Evolutionary conservation across 768 basidiomycete genomes (phyloP).

Genomic region (Mycena sanguinolenta): DNA sequence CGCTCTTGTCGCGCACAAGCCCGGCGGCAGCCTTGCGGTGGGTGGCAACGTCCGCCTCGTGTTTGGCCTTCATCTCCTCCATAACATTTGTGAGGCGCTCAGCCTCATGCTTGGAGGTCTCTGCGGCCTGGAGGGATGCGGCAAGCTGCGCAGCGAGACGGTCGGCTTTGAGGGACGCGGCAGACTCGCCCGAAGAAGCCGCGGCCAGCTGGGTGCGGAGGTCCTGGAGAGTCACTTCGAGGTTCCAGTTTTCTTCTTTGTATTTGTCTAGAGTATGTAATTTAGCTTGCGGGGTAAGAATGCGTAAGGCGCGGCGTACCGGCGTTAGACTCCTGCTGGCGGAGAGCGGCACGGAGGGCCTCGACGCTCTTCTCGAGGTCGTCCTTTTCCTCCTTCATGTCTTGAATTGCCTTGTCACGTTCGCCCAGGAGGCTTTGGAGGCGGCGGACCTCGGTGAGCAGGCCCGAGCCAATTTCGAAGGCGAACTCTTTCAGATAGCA

Average conservation of each 20-base stretch:
- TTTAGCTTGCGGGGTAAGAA: background rate
- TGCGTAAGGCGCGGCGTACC: slow-evolving; percentile 59
- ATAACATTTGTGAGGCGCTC: slow-evolving; percentile 75
- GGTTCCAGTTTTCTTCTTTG: slow-evolving; percentile 99
- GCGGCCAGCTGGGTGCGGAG: slow-evolving; percentile 78
- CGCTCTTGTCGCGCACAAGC: slow-evolving; percentile 91
- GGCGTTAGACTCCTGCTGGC: slow-evolving; percentile 83
- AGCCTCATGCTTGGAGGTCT: slow-evolving; percentile 88
- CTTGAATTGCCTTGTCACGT: slow-evolving; percentile 92
- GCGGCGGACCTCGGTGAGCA: slow-evolving; percentile 91
- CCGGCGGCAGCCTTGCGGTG: slow-evolving; percentile 90
- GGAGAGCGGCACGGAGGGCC: slow-evolving; percentile 77
- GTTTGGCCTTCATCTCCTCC: slow-evolving; percentile 87
- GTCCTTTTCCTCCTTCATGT: slow-evolving; percentile 93
- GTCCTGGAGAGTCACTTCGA: slow-evolving; percentile 94
- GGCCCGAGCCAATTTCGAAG: slow-evolving; percentile 95
- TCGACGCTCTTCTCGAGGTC: slow-evolving; percentile 87
- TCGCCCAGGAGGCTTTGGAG: slow-evolving; percentile 92
- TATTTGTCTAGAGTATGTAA: slow-evolving; percentile 79
- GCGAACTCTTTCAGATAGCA: slow-evolving; percentile 80
- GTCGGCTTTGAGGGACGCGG: slow-evolving; percentile 84
- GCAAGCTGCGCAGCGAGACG: slow-evolving; percentile 83
- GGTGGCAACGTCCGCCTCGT: slow-evolving; percentile 95
- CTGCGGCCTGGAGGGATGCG: slow-evolving; percentile 78
- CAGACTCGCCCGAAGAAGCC: slow-evolving; percentile 70